A percentile compares a stretch with the other conserved stretches of the same genome.
Conservation (phyloP, 116 monocot species). For the Zostera marina region DNA sequence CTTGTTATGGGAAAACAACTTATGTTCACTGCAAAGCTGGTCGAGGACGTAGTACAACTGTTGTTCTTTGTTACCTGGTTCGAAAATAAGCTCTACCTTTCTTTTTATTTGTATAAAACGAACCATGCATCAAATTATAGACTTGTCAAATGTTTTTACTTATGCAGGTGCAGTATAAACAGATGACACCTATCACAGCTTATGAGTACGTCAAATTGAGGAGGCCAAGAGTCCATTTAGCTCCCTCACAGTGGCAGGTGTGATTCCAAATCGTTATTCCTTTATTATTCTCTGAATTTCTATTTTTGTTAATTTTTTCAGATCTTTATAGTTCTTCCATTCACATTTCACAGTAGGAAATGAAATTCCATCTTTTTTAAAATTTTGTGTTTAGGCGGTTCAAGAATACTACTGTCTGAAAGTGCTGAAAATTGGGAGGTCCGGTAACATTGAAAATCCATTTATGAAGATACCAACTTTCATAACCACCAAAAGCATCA, state of each 20-base stretch:
- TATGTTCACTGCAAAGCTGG: conserved; percentile 98
- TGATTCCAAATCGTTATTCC: not conserved
- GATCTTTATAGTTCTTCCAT: not conserved
- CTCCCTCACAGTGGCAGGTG: conserved; percentile 87
- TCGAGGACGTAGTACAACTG: conserved; percentile 84
- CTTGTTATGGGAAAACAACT: conserved; percentile 58
- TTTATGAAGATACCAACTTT: conserved; percentile 12
- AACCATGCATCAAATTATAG: not conserved
- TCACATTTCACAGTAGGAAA: not conserved
- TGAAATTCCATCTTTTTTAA: not conserved
- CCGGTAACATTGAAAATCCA: conserved; percentile 12
- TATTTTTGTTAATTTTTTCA: not conserved
- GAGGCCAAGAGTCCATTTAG: conserved; percentile 84
- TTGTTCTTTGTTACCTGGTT: conserved; percentile 93
- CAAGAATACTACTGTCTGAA: conserved; percentile 48
- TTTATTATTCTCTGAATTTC: not conserved
- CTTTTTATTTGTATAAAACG: not conserved
- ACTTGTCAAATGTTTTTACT: not conserved
- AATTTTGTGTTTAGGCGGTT: conserved; percentile 48
- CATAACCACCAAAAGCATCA: conserved; percentile 10
- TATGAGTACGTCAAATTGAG: conserved; percentile 58
- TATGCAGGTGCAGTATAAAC: conserved; percentile 55
- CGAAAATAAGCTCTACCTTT: not conserved
- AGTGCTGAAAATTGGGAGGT: conserved; percentile 25
- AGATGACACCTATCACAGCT: conserved; percentile 69